phyloP scores from a whole-genome alignment of 2,329 filamentous ascomycete species.

The Ceratocystis alfenasii region DNA sequence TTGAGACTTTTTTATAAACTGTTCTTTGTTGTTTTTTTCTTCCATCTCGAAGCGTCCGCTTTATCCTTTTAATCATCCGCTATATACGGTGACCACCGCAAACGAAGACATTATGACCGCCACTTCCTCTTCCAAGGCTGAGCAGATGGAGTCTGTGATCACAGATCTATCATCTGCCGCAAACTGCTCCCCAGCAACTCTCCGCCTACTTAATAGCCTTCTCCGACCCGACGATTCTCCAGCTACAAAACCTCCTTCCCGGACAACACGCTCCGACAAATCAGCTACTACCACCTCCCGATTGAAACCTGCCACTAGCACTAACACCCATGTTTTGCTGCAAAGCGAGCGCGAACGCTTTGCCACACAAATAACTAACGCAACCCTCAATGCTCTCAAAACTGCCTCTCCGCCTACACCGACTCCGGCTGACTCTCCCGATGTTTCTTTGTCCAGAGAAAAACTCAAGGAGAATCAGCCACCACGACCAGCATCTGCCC shows the following conservation, averaged over 20 bases:
- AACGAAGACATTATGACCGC: neutral
- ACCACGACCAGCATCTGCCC: slow-evolving; percentile 14
- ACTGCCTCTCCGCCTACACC: slow-evolving; percentile 35
- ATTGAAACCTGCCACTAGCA: slow-evolving; percentile 27
- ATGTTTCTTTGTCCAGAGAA: neutral
- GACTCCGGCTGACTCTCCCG: neutral
- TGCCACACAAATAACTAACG: slow-evolving; percentile 63
- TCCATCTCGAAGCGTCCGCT: neutral
- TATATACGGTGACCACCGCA: neutral
- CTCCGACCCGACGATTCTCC: slow-evolving; percentile 17
- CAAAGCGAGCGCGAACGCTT: slow-evolving; percentile 52
- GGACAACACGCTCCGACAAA: slow-evolving; percentile 25
- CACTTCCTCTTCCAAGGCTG: slow-evolving; percentile 10
- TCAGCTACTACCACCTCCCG: slow-evolving; percentile 25
- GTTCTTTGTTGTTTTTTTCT: neutral
- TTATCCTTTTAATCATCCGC: neutral
- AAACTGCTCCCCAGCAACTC: slow-evolving; percentile 18
- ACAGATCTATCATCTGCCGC: slow-evolving; percentile 17
- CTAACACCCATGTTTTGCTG: slow-evolving; percentile 32
- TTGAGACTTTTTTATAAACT: slow-evolving; percentile 5
- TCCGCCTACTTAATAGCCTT: slow-evolving; percentile 19
- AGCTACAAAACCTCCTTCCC: slow-evolving; percentile 15
- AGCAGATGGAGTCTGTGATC: slow-evolving; percentile 21
- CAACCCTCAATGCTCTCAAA: slow-evolving; percentile 54
- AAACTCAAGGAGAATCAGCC: slow-evolving; percentile 12